Conservation (phyloP, 1,139 yeast genomes). For the Kurtzmaniella quercitrusa region DNA sequence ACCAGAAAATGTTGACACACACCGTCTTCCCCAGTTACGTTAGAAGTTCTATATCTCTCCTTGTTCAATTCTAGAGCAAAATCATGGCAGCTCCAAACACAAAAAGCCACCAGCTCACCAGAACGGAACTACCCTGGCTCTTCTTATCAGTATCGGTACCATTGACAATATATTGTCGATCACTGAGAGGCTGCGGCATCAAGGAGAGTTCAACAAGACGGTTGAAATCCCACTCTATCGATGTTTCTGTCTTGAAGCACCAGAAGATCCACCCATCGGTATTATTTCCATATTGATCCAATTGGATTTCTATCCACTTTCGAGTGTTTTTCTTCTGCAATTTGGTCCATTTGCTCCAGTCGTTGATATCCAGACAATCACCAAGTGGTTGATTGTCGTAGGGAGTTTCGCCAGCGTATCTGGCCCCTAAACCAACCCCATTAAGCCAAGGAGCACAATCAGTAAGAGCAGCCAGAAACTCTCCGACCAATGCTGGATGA, state of each 20-base stretch:
- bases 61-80: no score
- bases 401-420: slow-evolving; percentile 49
- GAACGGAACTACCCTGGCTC: not conserved
- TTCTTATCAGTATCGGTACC: slow-evolving; percentile 27
- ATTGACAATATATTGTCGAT: slow-evolving; percentile 36
- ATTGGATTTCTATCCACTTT: slow-evolving; percentile 43
- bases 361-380: slow-evolving; percentile 22
- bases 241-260: slow-evolving; percentile 63
- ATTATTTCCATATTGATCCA: slow-evolving; percentile 20
- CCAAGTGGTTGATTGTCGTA: slow-evolving; percentile 34
- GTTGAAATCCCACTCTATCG: slow-evolving; percentile 62
- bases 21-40: no score
- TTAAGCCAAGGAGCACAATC: slow-evolving; percentile 67
- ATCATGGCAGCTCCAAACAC: not conserved
- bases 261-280: slow-evolving; percentile 63
- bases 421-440: slow-evolving; percentile 55
- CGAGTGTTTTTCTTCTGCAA: slow-evolving; percentile 39
- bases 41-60: no score
- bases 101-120: not conserved
- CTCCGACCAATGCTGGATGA: slow-evolving; percentile 57
- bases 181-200: slow-evolving; percentile 58
- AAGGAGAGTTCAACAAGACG: slow-evolving; percentile 44
- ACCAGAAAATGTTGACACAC: no score
- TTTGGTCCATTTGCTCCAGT: slow-evolving; percentile 34
- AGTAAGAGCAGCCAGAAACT: slow-evolving; percentile 62